Evolutionary conservation across 2,329 filamentous ascomycete species (phyloP).

Genomic region (Chaetomiaceae sp.): DNA sequence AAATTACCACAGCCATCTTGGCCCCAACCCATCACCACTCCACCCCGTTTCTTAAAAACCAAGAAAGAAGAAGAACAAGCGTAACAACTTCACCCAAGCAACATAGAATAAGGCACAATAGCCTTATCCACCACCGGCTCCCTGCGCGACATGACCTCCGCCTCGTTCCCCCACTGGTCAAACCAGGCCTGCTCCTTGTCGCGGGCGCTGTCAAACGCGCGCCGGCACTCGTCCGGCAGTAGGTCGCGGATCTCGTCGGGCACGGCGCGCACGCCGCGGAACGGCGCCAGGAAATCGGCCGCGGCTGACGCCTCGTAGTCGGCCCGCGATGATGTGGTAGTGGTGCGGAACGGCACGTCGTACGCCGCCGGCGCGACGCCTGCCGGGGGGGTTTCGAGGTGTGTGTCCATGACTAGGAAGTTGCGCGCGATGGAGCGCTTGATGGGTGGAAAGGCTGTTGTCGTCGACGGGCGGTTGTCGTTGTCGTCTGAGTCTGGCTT

Average conservation of each 20-base stretch:
- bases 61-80: neutral
- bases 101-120: slow-evolving; percentile 54
- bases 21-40: no score
- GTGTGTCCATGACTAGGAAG: slow-evolving; percentile 52
- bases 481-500: slow-evolving; percentile 14
- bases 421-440: slow-evolving; percentile 48
- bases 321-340: no score
- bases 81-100: slow-evolving; percentile 8
- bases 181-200: slow-evolving; percentile 67
- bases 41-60: no score
- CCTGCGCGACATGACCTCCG: slow-evolving; percentile 46
- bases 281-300: slow-evolving; percentile 45
- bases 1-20: no score
- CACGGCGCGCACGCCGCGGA: slow-evolving; percentile 59
- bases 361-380: slow-evolving; percentile 44
- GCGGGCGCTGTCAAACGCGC: slow-evolving; percentile 65
- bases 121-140: slow-evolving; percentile 59
- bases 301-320: slow-evolving; percentile 31
- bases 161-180: slow-evolving; percentile 67
- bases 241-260: slow-evolving; percentile 60
- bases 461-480: slow-evolving; percentile 25
- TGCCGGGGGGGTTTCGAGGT: slow-evolving; percentile 47
- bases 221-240: slow-evolving; percentile 64
- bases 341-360: slow-evolving; percentile 38
- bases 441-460: slow-evolving; percentile 42